phyloP scores from a whole-genome alignment of 1,284 basidiomycete genomes.

The Apiotrichum veenhuisii region DNA sequence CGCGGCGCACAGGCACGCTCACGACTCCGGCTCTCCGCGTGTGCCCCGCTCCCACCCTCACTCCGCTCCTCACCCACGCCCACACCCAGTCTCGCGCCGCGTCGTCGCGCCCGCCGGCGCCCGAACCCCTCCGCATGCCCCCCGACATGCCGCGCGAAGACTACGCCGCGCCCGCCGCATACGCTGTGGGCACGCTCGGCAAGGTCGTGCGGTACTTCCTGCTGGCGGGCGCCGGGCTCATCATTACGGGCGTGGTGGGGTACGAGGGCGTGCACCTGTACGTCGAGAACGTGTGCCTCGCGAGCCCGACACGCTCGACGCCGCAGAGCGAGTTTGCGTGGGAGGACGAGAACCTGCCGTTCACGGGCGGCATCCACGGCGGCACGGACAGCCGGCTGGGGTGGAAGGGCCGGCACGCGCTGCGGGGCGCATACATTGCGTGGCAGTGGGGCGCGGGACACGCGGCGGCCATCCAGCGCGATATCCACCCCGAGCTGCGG shows the following conservation, averaged over 20 bases:
- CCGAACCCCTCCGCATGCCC: slow-evolving; percentile 26
- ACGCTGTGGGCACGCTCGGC: slow-evolving; percentile 39
- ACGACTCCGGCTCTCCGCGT: too few species aligned
- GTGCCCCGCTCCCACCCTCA: too few species aligned
- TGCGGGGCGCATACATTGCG: slow-evolving; percentile 73
- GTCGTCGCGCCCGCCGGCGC: too few species aligned
- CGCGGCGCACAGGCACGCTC: too few species aligned
- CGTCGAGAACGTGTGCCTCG: slow-evolving; percentile 63
- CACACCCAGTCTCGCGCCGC: too few species aligned
- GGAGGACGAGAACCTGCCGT: slow-evolving; percentile 65
- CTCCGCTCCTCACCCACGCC: too few species aligned
- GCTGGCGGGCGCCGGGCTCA: slow-evolving; percentile 43
- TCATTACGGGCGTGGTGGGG: slow-evolving; percentile 49
- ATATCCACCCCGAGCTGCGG: slow-evolving; percentile 28
- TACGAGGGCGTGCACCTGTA: slow-evolving; percentile 63
- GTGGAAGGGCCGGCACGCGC: slow-evolving; percentile 60
- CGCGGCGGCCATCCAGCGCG: slow-evolving; percentile 27
- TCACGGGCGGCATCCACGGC: slow-evolving; percentile 65
- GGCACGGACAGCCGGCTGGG: slow-evolving; percentile 72
- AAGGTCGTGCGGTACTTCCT: slow-evolving; percentile 38
- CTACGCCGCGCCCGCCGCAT: slow-evolving; percentile 44
- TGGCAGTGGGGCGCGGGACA: slow-evolving; percentile 65
- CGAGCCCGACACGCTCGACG: slow-evolving; percentile 46
- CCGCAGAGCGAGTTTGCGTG: slow-evolving; percentile 65
- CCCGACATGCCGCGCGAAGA: slow-evolving; percentile 43